phyloP scores from a whole-genome alignment of 2,329 filamentous ascomycete species.

The Scorias spongiosa region DNA sequence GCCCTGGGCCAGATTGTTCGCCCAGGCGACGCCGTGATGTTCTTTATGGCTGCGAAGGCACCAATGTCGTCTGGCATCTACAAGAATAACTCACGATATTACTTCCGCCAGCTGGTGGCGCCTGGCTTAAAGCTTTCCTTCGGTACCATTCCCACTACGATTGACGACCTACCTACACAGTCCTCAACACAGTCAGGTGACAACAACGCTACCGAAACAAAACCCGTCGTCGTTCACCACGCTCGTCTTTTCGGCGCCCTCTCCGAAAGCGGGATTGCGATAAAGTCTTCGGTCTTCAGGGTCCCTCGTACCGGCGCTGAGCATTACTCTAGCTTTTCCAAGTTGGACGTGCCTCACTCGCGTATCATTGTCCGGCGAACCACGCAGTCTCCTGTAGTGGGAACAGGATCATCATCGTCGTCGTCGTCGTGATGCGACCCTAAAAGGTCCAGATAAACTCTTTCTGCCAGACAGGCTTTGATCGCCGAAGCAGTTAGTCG shows the following conservation, averaged over 20 bases:
- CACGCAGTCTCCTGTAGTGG: too few relatives aligned
- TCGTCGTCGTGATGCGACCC: too few relatives aligned
- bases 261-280: constrained; percentile 44
- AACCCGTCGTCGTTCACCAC: constrained; percentile 4
- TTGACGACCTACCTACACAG: constrained; percentile 17
- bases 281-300: not conserved
- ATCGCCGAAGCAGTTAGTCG: too few relatives aligned
- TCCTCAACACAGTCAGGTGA: not conserved
- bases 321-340: too few relatives aligned
- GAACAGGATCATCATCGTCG: too few relatives aligned
- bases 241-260: constrained; percentile 44
- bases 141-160: constrained; percentile 30
- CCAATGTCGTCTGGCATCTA: constrained; percentile 4
- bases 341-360: too few relatives aligned
- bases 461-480: too few relatives aligned
- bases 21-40: constrained; percentile 51
- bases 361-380: too few relatives aligned
- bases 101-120: constrained; percentile 2
- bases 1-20: constrained; percentile 42
- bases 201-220: constrained; percentile 4
- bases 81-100: constrained; percentile 5
- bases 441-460: too few relatives aligned
- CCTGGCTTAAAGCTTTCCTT: constrained; percentile 17
- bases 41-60: constrained; percentile 36
- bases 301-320: too few relatives aligned